These are phyloP conservation scores for Phytophthora agathidicida DNA, from an alignment of 352 stramenopile genomes.

Conservation along the genomic window DNA sequence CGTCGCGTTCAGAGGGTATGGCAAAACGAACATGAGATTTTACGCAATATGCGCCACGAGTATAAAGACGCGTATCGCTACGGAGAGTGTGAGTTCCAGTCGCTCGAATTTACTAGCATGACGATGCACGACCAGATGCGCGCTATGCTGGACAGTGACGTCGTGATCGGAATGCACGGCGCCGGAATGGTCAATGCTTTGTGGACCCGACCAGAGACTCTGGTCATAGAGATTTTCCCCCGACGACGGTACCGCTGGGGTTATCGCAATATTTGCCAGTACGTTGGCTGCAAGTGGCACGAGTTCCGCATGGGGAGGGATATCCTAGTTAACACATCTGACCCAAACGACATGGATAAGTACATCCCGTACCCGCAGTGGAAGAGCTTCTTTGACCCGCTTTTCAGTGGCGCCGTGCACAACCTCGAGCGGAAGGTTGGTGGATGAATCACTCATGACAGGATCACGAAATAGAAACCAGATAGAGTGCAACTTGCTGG, in stretches of 20 bases:
- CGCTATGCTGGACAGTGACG: conserved; percentile 59
- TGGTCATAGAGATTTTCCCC: conserved; percentile 76
- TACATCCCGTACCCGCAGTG: conserved; percentile 51
- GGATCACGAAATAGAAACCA: too few species aligned
- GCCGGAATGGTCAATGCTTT: conserved; percentile 78
- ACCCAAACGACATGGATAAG: conserved; percentile 60
- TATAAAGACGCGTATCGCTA: conserved; percentile 36
- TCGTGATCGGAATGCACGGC: conserved; percentile 82
- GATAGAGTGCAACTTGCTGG: too few species aligned
- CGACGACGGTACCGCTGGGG: conserved; percentile 52
- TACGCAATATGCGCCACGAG: conserved; percentile 42
- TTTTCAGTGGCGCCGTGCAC: conserved; percentile 35
- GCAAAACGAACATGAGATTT: conserved; percentile 60
- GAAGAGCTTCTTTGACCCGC: conserved; percentile 53
- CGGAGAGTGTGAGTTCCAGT: conserved; percentile 47
- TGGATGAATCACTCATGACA: too few species aligned
- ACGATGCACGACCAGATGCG: conserved; percentile 63
- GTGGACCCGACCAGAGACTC: conserved; percentile 54
- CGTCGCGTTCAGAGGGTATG: conserved; percentile 59
- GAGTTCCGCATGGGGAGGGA: conserved; percentile 49
- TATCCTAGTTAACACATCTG: conserved; percentile 20
- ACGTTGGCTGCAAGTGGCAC: conserved; percentile 63
- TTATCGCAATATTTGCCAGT: conserved; percentile 78
- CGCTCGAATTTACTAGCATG: conserved; percentile 64
- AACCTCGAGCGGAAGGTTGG: conserved; percentile 10